phyloP scores from a whole-genome alignment of 2,329 filamentous ascomycete genomes.

The Fusarium sp. region DNA sequence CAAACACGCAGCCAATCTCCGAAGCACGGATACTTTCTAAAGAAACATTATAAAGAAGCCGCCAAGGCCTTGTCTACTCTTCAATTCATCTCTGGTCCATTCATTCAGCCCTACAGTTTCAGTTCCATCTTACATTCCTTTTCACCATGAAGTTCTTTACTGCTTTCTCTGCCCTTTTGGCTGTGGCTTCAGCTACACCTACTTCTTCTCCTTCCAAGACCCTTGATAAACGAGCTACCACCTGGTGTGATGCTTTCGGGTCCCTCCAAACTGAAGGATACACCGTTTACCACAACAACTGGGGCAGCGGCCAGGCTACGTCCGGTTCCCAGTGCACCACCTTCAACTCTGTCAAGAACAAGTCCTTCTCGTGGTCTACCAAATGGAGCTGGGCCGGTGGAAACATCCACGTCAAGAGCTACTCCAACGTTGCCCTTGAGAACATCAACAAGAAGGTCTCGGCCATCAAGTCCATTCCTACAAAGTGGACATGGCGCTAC shows the following conservation, averaged over 20 bases:
- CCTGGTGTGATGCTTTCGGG: constrained; percentile 54
- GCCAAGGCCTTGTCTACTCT: neutral
- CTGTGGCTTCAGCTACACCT: constrained; percentile 43
- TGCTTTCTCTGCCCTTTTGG: constrained; percentile 44
- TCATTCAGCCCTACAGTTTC: neutral
- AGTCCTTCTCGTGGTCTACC: constrained; percentile 54
- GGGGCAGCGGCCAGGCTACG: constrained; percentile 53
- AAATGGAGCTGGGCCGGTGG: constrained; percentile 55
- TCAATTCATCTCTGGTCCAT: neutral
- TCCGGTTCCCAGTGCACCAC: constrained; percentile 56
- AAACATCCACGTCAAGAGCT: constrained; percentile 55
- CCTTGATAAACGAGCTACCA: constrained; percentile 49
- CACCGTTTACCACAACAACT: constrained; percentile 65
- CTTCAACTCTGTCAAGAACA: constrained; percentile 49
- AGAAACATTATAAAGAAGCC: constrained; percentile 4
- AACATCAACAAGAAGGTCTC: constrained; percentile 51
- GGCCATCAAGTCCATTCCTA: constrained; percentile 49
- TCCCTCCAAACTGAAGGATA: constrained; percentile 52
- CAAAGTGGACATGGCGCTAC: constrained; percentile 49
- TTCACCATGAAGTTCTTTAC: constrained; percentile 39
- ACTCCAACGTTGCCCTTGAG: constrained; percentile 55
- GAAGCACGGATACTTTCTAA: neutral
- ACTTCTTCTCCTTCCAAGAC: constrained; percentile 37
- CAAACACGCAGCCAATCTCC: constrained; percentile 3
- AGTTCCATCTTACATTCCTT: neutral